Conservation (phyloP, 2,329 filamentous ascomycete genomes). For the Eurotiales sp. region DNA sequence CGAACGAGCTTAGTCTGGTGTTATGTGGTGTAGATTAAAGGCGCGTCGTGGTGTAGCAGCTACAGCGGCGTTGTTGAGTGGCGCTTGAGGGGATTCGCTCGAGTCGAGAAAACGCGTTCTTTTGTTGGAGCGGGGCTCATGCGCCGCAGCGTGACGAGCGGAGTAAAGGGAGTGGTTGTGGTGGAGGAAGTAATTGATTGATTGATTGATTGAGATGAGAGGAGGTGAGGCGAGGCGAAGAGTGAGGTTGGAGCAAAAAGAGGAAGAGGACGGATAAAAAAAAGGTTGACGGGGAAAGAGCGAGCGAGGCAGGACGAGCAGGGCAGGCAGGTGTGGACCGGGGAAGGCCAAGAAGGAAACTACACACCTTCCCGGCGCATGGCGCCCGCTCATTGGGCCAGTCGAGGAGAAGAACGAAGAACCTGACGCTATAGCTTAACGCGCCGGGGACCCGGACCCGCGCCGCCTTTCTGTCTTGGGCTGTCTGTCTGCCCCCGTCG, state of each 20-base stretch:
- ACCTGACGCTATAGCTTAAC: constrained; percentile 13
- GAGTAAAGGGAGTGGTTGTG: neutral
- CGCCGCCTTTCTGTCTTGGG: constrained; percentile 8
- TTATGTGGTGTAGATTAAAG: too few species aligned
- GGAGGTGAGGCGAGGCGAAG: constrained; percentile 7
- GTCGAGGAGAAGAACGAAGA: constrained; percentile 32
- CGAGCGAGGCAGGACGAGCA: too few species aligned
- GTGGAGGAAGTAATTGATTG: constrained; percentile 7
- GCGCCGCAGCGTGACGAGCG: too few species aligned
- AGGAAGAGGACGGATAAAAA: constrained; percentile 19
- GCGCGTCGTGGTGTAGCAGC: constrained; percentile 8
- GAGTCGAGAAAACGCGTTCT: constrained; percentile 10
- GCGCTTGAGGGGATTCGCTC: neutral
- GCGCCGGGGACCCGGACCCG: constrained; percentile 15
- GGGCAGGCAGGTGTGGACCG: too few species aligned
- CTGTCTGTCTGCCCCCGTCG: neutral
- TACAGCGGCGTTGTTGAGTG: neutral
- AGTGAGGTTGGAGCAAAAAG: neutral
- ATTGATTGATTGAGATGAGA: constrained; percentile 17
- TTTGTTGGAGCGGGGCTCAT: constrained; percentile 8
- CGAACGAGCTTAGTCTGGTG: constrained; percentile 7
- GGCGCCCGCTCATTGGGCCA: constrained; percentile 33
- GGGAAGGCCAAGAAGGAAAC: constrained; percentile 29
- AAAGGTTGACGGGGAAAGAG: constrained; percentile 18
- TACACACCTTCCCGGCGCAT: constrained; percentile 24